Percentiles rank a stretch among this genome's conserved stretches.
These are phyloP conservation scores for Phytophthora quininea DNA, from an alignment of 352 stramenopile species.

Conservation along the genomic window DNA sequence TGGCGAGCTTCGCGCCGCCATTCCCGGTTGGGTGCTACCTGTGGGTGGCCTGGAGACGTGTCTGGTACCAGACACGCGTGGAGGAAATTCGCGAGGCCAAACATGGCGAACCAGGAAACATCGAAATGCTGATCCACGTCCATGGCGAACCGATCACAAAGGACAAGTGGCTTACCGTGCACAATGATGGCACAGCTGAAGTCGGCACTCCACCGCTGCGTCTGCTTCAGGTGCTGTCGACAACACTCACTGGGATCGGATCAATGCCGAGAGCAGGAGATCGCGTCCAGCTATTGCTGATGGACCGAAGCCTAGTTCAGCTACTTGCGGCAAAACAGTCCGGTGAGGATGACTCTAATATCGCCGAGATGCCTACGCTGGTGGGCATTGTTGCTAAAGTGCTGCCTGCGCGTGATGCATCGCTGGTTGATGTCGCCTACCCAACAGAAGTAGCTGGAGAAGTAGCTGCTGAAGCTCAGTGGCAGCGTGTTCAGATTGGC, in stretches of 20 bases:
- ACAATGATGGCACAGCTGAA: slow-evolving; percentile 6
- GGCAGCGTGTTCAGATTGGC: slow-evolving; percentile 46
- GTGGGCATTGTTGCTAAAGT: slow-evolving; percentile 47
- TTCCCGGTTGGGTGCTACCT: slow-evolving; percentile 31
- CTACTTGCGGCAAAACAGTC: slow-evolving; percentile 11
- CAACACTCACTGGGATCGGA: slow-evolving; percentile 38
- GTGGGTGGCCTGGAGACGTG: slow-evolving; percentile 45
- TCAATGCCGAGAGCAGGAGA: slow-evolving; percentile 40
- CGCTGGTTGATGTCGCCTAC: slow-evolving; percentile 52
- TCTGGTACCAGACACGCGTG: slow-evolving; percentile 60
- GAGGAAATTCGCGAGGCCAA: slow-evolving; percentile 19
- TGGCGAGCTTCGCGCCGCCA: slow-evolving; percentile 5
- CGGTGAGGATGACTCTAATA: background rate
- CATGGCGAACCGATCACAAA: slow-evolving; percentile 51
- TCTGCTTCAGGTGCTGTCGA: slow-evolving; percentile 32
- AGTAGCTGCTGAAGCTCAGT: slow-evolving; percentile 19
- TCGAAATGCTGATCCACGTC: slow-evolving; percentile 39
- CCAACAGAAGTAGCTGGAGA: slow-evolving; percentile 18
- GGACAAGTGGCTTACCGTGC: slow-evolving; percentile 54
- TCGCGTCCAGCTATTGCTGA: slow-evolving; percentile 38
- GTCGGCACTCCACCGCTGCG: slow-evolving; percentile 27
- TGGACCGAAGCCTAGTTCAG: slow-evolving; percentile 14
- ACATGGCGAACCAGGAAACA: slow-evolving; percentile 12
- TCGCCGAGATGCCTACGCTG: slow-evolving; percentile 21
- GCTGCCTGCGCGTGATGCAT: slow-evolving; percentile 50